A percentile compares a stretch with the other conserved stretches of the same genome.
These are phyloP conservation scores for Kodamaea sagamina DNA, from an alignment of 805 yeast species.

Conservation along the genomic window DNA sequence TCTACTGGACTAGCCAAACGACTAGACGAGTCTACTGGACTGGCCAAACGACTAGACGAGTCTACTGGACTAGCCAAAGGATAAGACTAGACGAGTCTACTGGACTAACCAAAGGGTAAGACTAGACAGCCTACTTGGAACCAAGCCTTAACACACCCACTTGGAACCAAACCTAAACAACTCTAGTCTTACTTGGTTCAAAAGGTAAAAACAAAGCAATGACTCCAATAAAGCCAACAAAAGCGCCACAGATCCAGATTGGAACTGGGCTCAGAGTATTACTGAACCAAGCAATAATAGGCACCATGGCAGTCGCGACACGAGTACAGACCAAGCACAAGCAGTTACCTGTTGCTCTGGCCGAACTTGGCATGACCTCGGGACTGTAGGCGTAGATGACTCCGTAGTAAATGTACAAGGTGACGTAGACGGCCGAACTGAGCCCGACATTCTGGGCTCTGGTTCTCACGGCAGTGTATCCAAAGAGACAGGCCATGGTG, in stretches of 20 bases:
- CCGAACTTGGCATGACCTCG: conserved; percentile 37
- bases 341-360: conserved; percentile 40
- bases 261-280: conserved; percentile 32
- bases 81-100: too few relatives aligned
- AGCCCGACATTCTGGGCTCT: conserved; percentile 22
- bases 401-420: conserved; percentile 28
- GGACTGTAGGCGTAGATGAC: conserved; percentile 38
- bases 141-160: too few relatives aligned
- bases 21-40: too few relatives aligned
- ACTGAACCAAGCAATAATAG: conserved; percentile 35
- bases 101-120: too few relatives aligned
- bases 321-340: conserved; percentile 34
- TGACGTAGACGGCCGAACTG: conserved; percentile 20
- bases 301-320: conserved; percentile 32
- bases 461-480: conserved; percentile 22
- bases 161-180: too few relatives aligned
- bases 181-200: conserved; percentile 34
- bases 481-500: conserved; percentile 25
- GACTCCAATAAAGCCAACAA: conserved; percentile 33
- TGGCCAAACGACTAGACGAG: too few relatives aligned
- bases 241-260: conserved; percentile 39
- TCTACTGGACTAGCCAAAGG: too few relatives aligned
- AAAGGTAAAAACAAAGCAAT: conserved; percentile 36
- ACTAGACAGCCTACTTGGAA: too few relatives aligned
- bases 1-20: too few relatives aligned